Conservation (phyloP, 495 filamentous ascomycete genomes). For the Pseudomonodictys pantanalensis region DNA sequence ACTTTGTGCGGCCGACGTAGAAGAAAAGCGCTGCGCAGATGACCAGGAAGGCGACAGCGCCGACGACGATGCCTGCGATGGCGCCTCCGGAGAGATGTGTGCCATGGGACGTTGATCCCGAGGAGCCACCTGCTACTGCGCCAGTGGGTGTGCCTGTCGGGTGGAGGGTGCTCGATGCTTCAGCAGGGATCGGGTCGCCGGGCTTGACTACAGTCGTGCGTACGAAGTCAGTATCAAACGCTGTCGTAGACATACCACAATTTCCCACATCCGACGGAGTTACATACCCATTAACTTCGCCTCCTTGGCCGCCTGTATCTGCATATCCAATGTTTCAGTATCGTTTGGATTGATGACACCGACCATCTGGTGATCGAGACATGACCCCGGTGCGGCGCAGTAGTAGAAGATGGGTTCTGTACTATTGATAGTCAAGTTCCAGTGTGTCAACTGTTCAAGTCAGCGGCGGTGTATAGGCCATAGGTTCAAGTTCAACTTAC, state of each 20-base stretch:
- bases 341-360: slow-evolving; percentile 48
- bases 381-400: slow-evolving; percentile 51
- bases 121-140: slow-evolving; percentile 20
- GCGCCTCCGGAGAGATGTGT: slow-evolving; percentile 42
- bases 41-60: slow-evolving; percentile 37
- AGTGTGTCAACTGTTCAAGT: slow-evolving; percentile 49
- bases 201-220: too few species aligned
- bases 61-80: slow-evolving; percentile 50
- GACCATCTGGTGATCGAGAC: slow-evolving; percentile 45
- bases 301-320: slow-evolving; percentile 35
- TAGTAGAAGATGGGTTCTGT: slow-evolving; percentile 62
- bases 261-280: too few species aligned
- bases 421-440: slow-evolving; percentile 53
- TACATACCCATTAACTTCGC: slow-evolving; percentile 41
- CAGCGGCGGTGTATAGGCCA: slow-evolving; percentile 26
- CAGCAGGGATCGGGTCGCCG: slow-evolving; percentile 42
- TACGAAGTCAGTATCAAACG: too few species aligned
- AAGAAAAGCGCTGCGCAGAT: slow-evolving; percentile 46
- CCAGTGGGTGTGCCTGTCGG: slow-evolving; percentile 2
- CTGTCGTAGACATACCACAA: too few species aligned
- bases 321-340: slow-evolving; percentile 31
- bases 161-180: slow-evolving; percentile 26
- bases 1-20: slow-evolving; percentile 35
- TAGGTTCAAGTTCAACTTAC: slow-evolving; percentile 16
- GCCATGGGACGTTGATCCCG: slow-evolving; percentile 8